These are phyloP conservation scores for Penicillium coffeae DNA, from an alignment of 495 filamentous ascomycete genomes.

Conservation along the genomic window DNA sequence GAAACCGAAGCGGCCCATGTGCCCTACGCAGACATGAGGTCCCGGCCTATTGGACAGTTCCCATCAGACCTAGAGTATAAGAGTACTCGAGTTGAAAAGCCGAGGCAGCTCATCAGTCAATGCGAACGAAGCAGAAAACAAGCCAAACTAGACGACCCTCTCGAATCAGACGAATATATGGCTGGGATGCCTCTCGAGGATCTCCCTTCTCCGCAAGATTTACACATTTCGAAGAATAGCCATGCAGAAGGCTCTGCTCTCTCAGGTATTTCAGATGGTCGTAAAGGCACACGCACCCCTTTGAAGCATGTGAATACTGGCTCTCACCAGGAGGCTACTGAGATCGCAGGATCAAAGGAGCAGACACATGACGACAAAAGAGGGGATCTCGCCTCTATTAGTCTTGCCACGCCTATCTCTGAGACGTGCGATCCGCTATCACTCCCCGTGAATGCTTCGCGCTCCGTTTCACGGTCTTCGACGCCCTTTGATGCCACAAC, in stretches of 20 bases:
- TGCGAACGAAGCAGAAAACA: not conserved
- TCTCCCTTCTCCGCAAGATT: not conserved
- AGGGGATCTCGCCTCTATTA: constrained; percentile 4
- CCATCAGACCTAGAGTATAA: not conserved
- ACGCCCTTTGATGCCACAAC: constrained; percentile 2
- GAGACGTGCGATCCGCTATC: constrained; percentile 9
- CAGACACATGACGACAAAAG: not conserved
- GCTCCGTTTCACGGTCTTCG: constrained; percentile 7
- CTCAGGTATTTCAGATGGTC: too few species aligned
- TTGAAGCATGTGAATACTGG: not conserved
- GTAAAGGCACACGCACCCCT: too few species aligned
- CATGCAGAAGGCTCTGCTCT: too few species aligned
- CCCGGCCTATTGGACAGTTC: not conserved
- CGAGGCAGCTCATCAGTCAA: not conserved
- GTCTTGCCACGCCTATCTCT: constrained; percentile 10
- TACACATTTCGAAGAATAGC: too few species aligned
- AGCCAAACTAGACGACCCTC: not conserved
- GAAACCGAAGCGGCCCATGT: not conserved
- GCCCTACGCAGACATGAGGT: not conserved
- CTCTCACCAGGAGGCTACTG: not conserved
- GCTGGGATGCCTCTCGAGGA: not conserved
- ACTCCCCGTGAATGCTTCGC: not conserved
- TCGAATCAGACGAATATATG: not conserved
- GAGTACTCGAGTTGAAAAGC: not conserved
- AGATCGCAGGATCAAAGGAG: not conserved